Base-by-base conservation (phyloP, 495 filamentous ascomycete genomes). In the Xylaria cubensis region DNA sequence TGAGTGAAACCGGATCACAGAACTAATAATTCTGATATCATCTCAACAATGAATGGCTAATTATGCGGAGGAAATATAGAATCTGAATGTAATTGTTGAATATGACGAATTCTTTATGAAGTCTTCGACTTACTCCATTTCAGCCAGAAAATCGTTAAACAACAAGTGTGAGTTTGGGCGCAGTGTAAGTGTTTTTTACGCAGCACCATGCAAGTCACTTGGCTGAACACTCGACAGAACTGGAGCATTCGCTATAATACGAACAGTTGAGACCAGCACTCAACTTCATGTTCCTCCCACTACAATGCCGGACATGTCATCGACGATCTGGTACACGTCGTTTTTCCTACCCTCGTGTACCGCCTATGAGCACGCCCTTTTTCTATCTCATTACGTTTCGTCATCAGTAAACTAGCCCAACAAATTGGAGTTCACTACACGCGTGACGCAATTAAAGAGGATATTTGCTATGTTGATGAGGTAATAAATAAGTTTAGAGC, bases 301-400 rank as follows among this genome's bases (percentile, higher is more conserved):
- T n/a, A n/a, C n/a, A n/a, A n/a, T n/a, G n/a, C n/a, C n/a, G n/a
- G n/a, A n/a, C n/a, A n/a, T n/a, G n/a, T n/a, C n/a, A n/a, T n/a
- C 67, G 56, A 50, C 53, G 39, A 69, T 46, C 19, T 69, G 67
- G 67, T 69, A 69, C 56, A 61, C 41, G 50, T 69, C 56, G 26
- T 9, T 62, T 67, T 67, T 41, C 7, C 26, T 12, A 9, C 13
- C 24, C 39, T 32, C 24, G 3, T 42, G 21, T 55, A 4, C 51
- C 51, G 51, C 51, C 21, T 4, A 12, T 6, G 59, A 24, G 19
- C 34, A 39, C 36, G 32, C 19, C 36, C 36, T 63, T 44, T 63
- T 42, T 21, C 10, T 7, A 24, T n/a, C n/a, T 44, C 21, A 39
- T 44, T 29, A 2, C 3, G n/a, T 32, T 19, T 36, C 32, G 17